Conservation (phyloP, 1,139 yeast species). For the Meyerozyma elateridarum region DNA sequence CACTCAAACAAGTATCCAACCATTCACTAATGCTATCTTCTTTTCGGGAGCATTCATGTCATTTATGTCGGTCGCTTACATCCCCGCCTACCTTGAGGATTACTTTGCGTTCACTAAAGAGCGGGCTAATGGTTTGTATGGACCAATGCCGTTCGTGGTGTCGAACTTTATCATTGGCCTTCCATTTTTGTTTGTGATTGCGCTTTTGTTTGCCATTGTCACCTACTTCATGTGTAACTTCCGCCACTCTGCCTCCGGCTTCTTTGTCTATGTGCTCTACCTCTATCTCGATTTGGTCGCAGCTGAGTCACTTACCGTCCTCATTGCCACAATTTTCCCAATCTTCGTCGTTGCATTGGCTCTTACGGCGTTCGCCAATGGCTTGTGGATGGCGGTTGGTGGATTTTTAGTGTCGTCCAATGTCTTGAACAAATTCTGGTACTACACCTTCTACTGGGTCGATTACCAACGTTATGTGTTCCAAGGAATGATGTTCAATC, state of each 20-base stretch:
- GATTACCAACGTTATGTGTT: conserved; percentile 38
- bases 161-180: conserved; percentile 34
- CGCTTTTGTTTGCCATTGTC: conserved; percentile 26
- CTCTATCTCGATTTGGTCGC: conserved; percentile 34
- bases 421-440: conserved; percentile 34
- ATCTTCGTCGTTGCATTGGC: conserved; percentile 36
- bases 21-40: conserved; percentile 35
- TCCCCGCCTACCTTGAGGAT: conserved; percentile 37
- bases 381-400: conserved; percentile 43
- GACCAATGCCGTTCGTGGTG: conserved; percentile 29
- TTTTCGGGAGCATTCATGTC: conserved; percentile 42
- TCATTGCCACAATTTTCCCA: conserved; percentile 30
- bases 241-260: conserved; percentile 22
- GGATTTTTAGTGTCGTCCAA: conserved; percentile 32
- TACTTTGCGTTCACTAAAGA: conserved; percentile 26
- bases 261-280: conserved; percentile 32
- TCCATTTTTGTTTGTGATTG: conserved; percentile 32
- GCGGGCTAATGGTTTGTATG: conserved; percentile 31
- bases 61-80: conserved; percentile 40
- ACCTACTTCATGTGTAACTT: conserved; percentile 33
- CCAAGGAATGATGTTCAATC: conserved; percentile 42
- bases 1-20: conserved; percentile 29
- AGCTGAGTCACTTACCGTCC: conserved; percentile 36
- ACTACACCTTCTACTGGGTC: conserved; percentile 37
- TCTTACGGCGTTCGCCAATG: conserved; percentile 35